Percentiles rank a stretch among this genome's conserved stretches.
phyloP scores from a whole-genome alignment of 352 stramenopile genomes.

The Phytophthora kernoviae region DNA sequence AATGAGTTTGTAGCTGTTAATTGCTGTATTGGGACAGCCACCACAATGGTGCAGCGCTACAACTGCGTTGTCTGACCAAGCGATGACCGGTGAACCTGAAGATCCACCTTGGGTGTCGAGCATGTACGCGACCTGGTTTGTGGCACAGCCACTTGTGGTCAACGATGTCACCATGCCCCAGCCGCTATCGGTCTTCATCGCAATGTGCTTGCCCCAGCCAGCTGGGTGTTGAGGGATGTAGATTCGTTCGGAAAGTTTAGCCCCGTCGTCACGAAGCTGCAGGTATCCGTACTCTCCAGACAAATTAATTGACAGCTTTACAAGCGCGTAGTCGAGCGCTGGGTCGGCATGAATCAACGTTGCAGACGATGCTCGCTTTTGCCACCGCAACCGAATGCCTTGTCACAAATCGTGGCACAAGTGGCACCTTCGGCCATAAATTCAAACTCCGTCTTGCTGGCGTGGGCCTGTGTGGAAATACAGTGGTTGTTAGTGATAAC shows the following conservation, averaged over 20 bases:
- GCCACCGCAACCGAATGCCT: slow-evolving; percentile 45
- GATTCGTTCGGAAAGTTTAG: slow-evolving; percentile 54
- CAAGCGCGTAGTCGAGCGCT: slow-evolving; percentile 66
- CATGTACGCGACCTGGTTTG: slow-evolving; percentile 69
- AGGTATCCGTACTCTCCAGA: slow-evolving; percentile 60
- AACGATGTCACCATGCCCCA: slow-evolving; percentile 58
- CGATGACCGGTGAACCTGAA: slow-evolving; percentile 72
- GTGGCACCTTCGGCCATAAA: slow-evolving; percentile 54
- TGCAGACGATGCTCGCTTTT: slow-evolving; percentile 25
- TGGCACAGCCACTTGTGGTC: slow-evolving; percentile 43
- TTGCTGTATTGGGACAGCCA: slow-evolving; percentile 79
- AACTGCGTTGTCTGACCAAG: slow-evolving; percentile 65
- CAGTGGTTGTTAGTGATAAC: slow-evolving; percentile 84
- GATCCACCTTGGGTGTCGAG: slow-evolving; percentile 76
- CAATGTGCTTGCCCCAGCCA: slow-evolving; percentile 74
- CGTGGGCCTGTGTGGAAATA: slow-evolving; percentile 54
- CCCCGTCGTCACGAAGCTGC: slow-evolving; percentile 49
- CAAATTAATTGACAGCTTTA: slow-evolving; percentile 63
- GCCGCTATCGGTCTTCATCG: slow-evolving; percentile 51
- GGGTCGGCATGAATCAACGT: slow-evolving; percentile 43
- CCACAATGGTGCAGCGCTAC: slow-evolving; percentile 80
- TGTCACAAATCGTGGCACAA: slow-evolving; percentile 48
- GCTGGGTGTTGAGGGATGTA: slow-evolving; percentile 72
- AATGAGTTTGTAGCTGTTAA: slow-evolving; percentile 72
- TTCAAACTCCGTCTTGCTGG: slow-evolving; percentile 64